A percentile compares a stretch with the other conserved stretches of the same genome.
phyloP scores from a whole-genome alignment of 768 basidiomycete species.

The Amanita exitialis region DNA sequence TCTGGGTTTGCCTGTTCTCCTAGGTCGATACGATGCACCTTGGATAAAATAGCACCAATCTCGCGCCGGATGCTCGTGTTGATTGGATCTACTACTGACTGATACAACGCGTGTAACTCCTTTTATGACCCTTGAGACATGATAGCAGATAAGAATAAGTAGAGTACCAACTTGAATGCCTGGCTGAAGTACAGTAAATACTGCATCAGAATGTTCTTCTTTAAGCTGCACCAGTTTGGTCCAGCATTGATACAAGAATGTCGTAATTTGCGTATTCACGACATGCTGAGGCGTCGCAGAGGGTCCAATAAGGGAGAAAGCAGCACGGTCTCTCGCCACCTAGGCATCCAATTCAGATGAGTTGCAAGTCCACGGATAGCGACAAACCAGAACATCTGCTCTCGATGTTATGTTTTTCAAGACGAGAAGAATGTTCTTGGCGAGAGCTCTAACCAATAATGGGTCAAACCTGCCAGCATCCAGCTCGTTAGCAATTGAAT shows the following conservation, averaged over 20 bases:
- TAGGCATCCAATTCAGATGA: conserved; percentile 16
- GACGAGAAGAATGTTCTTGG: conserved; percentile 58
- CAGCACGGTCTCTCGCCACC: conserved; percentile 71
- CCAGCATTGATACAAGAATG: conserved; percentile 74
- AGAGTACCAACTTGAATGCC: conserved; percentile 42
- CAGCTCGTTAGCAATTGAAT: conserved; percentile 81
- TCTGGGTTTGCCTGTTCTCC: conserved; percentile 52
- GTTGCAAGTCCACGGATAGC: background rate
- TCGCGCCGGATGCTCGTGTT: conserved; percentile 70
- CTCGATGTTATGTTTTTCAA: conserved; percentile 61
- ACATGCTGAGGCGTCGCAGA: conserved; percentile 70
- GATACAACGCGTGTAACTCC: conserved; percentile 43
- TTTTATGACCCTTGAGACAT: conserved; percentile 14
- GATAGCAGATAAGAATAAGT: background rate
- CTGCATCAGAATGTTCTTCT: conserved; percentile 54
- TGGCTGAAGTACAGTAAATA: conserved; percentile 44
- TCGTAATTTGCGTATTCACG: conserved; percentile 69
- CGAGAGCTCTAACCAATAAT: conserved; percentile 68
- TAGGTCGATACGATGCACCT: conserved; percentile 81
- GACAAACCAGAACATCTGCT: conserved; percentile 60
- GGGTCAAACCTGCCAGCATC: conserved; percentile 93
- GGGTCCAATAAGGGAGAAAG: conserved; percentile 66
- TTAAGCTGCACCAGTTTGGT: conserved; percentile 52
- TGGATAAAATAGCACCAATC: conserved; percentile 64
- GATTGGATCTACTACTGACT: conserved; percentile 52